These are phyloP conservation scores for Botryotinia globosa DNA, from an alignment of 2,329 filamentous ascomycete genomes.

Conservation along the genomic window DNA sequence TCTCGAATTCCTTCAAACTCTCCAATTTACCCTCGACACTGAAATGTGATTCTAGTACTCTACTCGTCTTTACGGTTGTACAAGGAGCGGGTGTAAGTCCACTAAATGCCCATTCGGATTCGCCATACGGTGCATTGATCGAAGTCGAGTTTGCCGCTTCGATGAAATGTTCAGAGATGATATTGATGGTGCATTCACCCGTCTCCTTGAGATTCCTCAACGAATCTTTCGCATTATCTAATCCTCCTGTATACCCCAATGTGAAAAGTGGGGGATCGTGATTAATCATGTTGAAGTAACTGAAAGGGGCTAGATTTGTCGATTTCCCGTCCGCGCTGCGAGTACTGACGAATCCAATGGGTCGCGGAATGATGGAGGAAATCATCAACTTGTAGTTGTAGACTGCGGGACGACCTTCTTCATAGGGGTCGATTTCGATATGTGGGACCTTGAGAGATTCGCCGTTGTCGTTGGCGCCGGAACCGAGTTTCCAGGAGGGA, in stretches of 20 bases:
- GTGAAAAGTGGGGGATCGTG: slow-evolving; percentile 86
- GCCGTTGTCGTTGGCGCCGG: slow-evolving; percentile 57
- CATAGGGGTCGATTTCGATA: slow-evolving; percentile 78
- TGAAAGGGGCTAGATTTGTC: slow-evolving; percentile 83
- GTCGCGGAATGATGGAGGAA: slow-evolving; percentile 75
- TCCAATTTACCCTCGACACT: slow-evolving; percentile 78
- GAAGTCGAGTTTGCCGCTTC: slow-evolving; percentile 84
- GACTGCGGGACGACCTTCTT: slow-evolving; percentile 59
- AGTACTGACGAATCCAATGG: slow-evolving; percentile 66
- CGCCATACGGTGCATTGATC: slow-evolving; percentile 73
- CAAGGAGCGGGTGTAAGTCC: slow-evolving; percentile 69
- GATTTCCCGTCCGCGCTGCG: slow-evolving; percentile 56
- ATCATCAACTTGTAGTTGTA: slow-evolving; percentile 94
- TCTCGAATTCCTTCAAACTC: slow-evolving; percentile 74
- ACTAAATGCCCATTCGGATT: slow-evolving; percentile 74
- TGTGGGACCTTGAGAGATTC: slow-evolving; percentile 54
- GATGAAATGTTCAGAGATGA: slow-evolving; percentile 78
- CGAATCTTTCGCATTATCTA: slow-evolving; percentile 68
- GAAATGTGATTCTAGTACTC: slow-evolving; percentile 81
- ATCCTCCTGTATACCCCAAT: slow-evolving; percentile 49
- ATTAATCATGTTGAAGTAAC: slow-evolving; percentile 78
- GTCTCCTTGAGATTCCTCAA: slow-evolving; percentile 70
- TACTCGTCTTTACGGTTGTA: slow-evolving; percentile 64
- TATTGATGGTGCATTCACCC: slow-evolving; percentile 79
- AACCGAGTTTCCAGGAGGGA: slow-evolving; percentile 63